Evolutionary conservation across 768 basidiomycete genomes (phyloP).

Genomic region (Boletus speciosus): DNA sequence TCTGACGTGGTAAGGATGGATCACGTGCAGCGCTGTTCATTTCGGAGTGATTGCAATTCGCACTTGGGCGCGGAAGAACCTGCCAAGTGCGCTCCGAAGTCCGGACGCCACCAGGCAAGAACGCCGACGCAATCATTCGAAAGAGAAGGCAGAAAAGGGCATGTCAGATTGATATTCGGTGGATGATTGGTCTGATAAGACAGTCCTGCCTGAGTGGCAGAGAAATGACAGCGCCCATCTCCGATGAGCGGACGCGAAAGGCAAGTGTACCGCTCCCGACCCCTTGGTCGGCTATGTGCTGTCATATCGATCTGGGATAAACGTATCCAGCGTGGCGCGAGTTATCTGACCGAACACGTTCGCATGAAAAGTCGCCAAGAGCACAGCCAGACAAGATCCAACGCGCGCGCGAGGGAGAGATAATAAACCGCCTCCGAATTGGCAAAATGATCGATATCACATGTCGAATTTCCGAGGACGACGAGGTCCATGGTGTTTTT

Average conservation of each 20-base stretch:
- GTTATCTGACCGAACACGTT: not conserved
- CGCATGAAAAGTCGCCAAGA: not conserved
- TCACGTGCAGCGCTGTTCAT: constrained; percentile 21
- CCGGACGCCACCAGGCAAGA: constrained; percentile 4
- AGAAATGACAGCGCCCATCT: constrained; percentile 9
- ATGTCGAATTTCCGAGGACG: constrained; percentile 25
- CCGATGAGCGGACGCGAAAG: constrained; percentile 4
- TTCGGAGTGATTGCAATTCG: constrained; percentile 10
- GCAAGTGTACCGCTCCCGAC: not conserved
- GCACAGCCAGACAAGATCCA: not conserved
- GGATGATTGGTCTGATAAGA: constrained; percentile 7
- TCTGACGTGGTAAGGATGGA: constrained; percentile 5
- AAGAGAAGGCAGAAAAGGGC: not conserved
- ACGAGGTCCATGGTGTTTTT: constrained; percentile 3
- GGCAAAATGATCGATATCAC: constrained; percentile 10
- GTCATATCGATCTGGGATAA: not conserved
- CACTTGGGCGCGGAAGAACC: not conserved
- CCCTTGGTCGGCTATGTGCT: not conserved
- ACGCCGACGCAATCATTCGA: constrained; percentile 1
- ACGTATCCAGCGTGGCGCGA: not conserved
- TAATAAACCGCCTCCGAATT: not conserved
- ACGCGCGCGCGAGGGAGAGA: not conserved
- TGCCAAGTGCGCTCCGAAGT: not conserved
- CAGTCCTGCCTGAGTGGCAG: not conserved
- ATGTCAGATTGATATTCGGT: constrained; percentile 1